A percentile compares a stretch with the other conserved stretches of the same genome.
These are phyloP conservation scores for Annulohypoxylon moriforme DNA, from an alignment of 495 filamentous ascomycete species.

Conservation along the genomic window DNA sequence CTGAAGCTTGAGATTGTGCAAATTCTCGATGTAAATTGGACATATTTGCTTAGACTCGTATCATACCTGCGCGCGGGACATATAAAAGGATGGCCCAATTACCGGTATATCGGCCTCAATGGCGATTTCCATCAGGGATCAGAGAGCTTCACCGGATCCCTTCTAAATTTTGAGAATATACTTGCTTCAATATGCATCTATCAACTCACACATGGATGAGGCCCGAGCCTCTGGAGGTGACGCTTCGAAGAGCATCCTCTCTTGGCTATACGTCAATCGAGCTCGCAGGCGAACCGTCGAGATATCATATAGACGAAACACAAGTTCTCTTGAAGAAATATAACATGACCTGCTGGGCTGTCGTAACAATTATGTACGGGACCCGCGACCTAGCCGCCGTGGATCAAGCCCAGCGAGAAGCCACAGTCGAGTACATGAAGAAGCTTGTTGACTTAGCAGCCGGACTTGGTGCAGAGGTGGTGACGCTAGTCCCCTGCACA, in stretches of 20 bases:
- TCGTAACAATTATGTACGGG: constrained; percentile 47
- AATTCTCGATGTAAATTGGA: not conserved
- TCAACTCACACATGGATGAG: constrained; percentile 52
- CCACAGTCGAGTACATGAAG: constrained; percentile 47
- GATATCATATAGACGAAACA: constrained; percentile 38
- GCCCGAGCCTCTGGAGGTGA: constrained; percentile 46
- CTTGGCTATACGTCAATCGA: constrained; percentile 49
- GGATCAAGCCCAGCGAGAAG: constrained; percentile 31
- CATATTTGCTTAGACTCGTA: not conserved
- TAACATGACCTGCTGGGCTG: constrained; percentile 38
- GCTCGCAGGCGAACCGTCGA: constrained; percentile 47
- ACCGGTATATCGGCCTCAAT: not conserved
- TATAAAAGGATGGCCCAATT: constrained; percentile 4
- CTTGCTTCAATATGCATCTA: constrained; percentile 44
- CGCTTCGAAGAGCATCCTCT: constrained; percentile 36
- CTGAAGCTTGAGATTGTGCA: not conserved
- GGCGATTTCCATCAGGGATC: not conserved
- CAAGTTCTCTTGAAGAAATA: constrained; percentile 41
- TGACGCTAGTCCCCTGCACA: constrained; percentile 42
- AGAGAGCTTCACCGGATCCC: not conserved
- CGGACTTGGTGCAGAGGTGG: constrained; percentile 42
- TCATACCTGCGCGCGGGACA: not conserved
- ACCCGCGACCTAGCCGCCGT: constrained; percentile 40
- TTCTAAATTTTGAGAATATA: constrained; percentile 2
- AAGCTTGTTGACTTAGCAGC: constrained; percentile 37